These are phyloP conservation scores for Fomitopsis schrenkii DNA, from an alignment of 1,284 basidiomycete species.

Conservation along the genomic window DNA sequence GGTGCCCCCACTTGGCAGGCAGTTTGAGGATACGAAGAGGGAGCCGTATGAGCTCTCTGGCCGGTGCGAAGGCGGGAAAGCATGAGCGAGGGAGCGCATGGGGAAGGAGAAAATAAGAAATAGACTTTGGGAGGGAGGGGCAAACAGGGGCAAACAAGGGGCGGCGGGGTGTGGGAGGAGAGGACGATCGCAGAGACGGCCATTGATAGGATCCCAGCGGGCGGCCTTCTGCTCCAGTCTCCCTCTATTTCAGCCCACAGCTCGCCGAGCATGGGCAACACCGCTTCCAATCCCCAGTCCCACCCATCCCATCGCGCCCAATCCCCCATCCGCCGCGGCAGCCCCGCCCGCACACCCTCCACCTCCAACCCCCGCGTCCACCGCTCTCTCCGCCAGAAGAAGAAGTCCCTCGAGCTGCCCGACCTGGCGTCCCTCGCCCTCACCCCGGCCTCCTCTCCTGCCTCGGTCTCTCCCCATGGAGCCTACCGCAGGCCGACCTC, in stretches of 20 bases:
- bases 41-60: neutral
- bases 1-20: neutral
- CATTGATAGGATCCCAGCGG: slow-evolving; percentile 7
- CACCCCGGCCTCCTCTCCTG: slow-evolving; percentile 38
- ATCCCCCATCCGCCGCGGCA: slow-evolving; percentile 23
- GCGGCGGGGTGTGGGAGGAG: neutral
- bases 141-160: slow-evolving; percentile 5
- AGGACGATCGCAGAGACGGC: slow-evolving; percentile 4
- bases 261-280: slow-evolving; percentile 31
- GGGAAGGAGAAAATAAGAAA: neutral
- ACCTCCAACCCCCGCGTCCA: slow-evolving; percentile 30
- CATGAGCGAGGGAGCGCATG: neutral
- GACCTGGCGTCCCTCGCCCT: slow-evolving; percentile 66
- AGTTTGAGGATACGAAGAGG: neutral
- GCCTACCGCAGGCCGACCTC: slow-evolving; percentile 37
- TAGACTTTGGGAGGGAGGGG: neutral
- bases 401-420: slow-evolving; percentile 71
- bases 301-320: slow-evolving; percentile 19
- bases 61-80: neutral
- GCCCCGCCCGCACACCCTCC: slow-evolving; percentile 19
- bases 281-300: slow-evolving; percentile 26
- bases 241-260: slow-evolving; percentile 9
- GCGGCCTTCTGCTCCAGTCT: slow-evolving; percentile 7
- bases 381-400: slow-evolving; percentile 60
- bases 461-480: slow-evolving; percentile 37